These are phyloP conservation scores for Mycena chlorophos DNA, from an alignment of 768 basidiomycete species.

Conservation along the genomic window DNA sequence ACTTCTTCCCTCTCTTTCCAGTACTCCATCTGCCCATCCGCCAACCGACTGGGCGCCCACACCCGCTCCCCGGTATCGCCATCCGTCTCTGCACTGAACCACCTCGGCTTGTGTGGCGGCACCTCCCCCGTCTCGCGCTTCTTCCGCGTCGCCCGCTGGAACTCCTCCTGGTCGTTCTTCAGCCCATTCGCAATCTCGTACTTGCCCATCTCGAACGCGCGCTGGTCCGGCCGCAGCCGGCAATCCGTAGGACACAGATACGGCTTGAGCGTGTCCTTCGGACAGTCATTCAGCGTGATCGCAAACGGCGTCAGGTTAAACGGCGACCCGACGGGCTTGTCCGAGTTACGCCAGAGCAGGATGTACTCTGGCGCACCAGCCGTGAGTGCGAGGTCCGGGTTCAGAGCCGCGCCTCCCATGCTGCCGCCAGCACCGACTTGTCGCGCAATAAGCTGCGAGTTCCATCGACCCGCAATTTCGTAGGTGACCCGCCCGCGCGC, in stretches of 20 bases:
- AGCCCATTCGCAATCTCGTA: slow-evolving; percentile 82
- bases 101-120: slow-evolving; percentile 76
- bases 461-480: slow-evolving; percentile 95
- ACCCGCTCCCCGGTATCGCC: slow-evolving; percentile 87
- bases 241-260: slow-evolving; percentile 90
- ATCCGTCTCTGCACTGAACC: slow-evolving; percentile 84
- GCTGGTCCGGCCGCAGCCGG: slow-evolving; percentile 87
- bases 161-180: slow-evolving; percentile 81
- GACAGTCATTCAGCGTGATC: slow-evolving; percentile 88
- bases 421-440: slow-evolving; percentile 61
- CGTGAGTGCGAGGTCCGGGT: slow-evolving; percentile 74
- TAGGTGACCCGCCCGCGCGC: slow-evolving; percentile 64
- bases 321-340: slow-evolving; percentile 72
- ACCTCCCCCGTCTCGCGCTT: slow-evolving; percentile 73
- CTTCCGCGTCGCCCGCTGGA: slow-evolving; percentile 70
- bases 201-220: slow-evolving; percentile 88
- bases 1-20: slow-evolving; percentile 78
- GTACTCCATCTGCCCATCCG: slow-evolving; percentile 63
- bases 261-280: slow-evolving; percentile 62
- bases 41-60: slow-evolving; percentile 69
- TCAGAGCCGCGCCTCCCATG: no score
- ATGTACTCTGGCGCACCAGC: slow-evolving; percentile 71
- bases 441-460: slow-evolving; percentile 88
- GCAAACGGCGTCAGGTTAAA: slow-evolving; percentile 97
- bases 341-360: slow-evolving; percentile 90